Base-by-base conservation (phyloP, 139 green algal species). In the Picochlorum sp. region DNA sequence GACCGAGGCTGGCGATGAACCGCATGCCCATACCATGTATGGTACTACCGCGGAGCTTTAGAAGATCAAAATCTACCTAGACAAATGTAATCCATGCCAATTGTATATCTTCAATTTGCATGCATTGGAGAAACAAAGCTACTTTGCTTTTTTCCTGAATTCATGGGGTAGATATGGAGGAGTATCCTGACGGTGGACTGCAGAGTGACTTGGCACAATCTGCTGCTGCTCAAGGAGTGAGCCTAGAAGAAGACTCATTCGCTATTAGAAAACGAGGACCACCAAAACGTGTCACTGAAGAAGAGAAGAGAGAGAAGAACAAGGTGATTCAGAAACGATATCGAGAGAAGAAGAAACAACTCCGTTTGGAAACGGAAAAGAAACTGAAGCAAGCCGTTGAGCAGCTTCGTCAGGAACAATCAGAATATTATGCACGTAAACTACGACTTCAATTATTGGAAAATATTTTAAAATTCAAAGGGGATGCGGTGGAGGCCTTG, bases 241-340 rank as follows among this genome's bases (percentile, higher is more conserved):
- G 34, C 9, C 34, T 1, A 11, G 0, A 9, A 14, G 34, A 41
- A 11, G 34, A 41, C 34, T 41, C 34, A 7, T 41, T 41, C 8
- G 34, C 34, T 0, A 41, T 41, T 41, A 9, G 34, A 11, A 41
- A 41, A 41, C 34, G 34, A 41, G 34, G 34, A 14, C 34, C 34
- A 41, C 34, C 34, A 0, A 41, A 41, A 7, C 34, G 34, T 11
- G 34, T 41, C 4, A 1, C 20, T 24, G 58, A 50, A 65, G 58
- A 65, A 26, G 58, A 65, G 13, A 49, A 50, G 7, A 16, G 44
- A 59, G 15, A n/a, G 23, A 65, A 59, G 23, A 65, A 65, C 58
- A 51, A 23, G 20, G 58, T 58, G 58, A 65, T 65, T 54, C 58
- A 65, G 23, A 23, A 21, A 6, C n/a, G 58, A 26, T 65, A 65